phyloP scores from a whole-genome alignment of 345 rosid genomes.

The Citrus medica region DNA sequence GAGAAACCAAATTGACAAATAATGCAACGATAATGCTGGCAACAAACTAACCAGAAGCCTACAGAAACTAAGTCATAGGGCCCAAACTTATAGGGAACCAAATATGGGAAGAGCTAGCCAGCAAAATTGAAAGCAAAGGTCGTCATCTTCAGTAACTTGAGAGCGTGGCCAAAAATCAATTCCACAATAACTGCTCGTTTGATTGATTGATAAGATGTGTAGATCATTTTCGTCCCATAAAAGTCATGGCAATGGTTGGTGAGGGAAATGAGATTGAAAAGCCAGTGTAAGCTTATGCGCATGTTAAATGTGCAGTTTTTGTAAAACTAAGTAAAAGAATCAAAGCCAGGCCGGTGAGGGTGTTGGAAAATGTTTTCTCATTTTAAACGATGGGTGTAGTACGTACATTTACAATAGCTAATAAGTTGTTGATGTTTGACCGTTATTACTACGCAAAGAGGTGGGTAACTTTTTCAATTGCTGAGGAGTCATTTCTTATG shows the following conservation, averaged over 20 bases:
- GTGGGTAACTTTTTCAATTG: conserved; percentile 22
- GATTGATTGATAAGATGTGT: background rate
- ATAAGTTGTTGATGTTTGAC: background rate
- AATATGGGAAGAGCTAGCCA: background rate
- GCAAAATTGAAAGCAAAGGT: background rate
- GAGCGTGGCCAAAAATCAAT: conserved; percentile 1
- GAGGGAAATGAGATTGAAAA: background rate
- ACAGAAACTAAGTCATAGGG: background rate
- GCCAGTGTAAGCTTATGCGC: background rate
- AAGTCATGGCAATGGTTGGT: conserved; percentile 8
- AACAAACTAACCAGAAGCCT: background rate
- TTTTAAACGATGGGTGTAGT: background rate
- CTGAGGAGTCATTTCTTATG: conserved; percentile 26
- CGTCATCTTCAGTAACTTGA: conserved; percentile 5
- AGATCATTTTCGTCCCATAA: background rate
- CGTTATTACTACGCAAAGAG: conserved; percentile 3
- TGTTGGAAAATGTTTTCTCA: background rate
- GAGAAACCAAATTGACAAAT: background rate
- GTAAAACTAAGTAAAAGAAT: background rate
- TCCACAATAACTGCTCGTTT: background rate
- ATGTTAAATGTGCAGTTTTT: background rate
- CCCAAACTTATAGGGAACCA: background rate
- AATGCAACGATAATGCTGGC: no score
- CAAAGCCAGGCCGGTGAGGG: background rate
- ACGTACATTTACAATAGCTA: background rate